A percentile compares a stretch with the other conserved stretches of the same genome.
These are phyloP conservation scores for Chaetomiaceae sp. DNA, from an alignment of 2,329 filamentous ascomycete genomes.

Conservation along the genomic window DNA sequence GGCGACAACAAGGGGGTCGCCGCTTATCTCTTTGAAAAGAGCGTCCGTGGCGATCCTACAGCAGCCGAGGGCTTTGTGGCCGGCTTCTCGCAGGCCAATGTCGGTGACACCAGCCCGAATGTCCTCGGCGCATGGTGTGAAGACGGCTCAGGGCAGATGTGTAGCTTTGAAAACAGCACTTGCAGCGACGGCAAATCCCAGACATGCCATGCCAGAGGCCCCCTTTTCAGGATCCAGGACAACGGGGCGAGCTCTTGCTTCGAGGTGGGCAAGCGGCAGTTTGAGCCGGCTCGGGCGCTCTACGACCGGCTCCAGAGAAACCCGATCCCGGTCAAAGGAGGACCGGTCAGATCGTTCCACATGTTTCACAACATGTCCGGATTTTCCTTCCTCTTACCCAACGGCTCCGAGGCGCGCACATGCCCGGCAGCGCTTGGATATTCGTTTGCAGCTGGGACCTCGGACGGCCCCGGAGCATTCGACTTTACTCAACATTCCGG, in stretches of 20 bases:
- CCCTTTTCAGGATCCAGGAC: constrained; percentile 63
- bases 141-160: constrained; percentile 68
- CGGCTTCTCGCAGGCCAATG: constrained; percentile 86
- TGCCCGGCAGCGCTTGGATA: constrained; percentile 88
- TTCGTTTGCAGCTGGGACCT: constrained; percentile 88
- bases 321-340: constrained; percentile 53
- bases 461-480: constrained; percentile 84
- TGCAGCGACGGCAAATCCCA: constrained; percentile 68
- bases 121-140: constrained; percentile 85
- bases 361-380: constrained; percentile 77
- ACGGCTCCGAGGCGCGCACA: constrained; percentile 66
- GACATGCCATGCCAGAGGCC: constrained; percentile 69
- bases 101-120: constrained; percentile 88
- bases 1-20: constrained; percentile 98
- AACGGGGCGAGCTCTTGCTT: constrained; percentile 69
- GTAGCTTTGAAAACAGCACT: constrained; percentile 76
- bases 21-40: constrained; percentile 76
- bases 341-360: constrained; percentile 75
- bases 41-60: constrained; percentile 48
- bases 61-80: constrained; percentile 72
- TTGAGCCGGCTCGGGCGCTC: constrained; percentile 36
- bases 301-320: constrained; percentile 51
- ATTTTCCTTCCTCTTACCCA: constrained; percentile 68
- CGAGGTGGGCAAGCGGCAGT: constrained; percentile 73
- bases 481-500: constrained; percentile 89